phyloP scores from a whole-genome alignment of 2,329 filamentous ascomycete species.

The Colletotrichum spinosum region DNA sequence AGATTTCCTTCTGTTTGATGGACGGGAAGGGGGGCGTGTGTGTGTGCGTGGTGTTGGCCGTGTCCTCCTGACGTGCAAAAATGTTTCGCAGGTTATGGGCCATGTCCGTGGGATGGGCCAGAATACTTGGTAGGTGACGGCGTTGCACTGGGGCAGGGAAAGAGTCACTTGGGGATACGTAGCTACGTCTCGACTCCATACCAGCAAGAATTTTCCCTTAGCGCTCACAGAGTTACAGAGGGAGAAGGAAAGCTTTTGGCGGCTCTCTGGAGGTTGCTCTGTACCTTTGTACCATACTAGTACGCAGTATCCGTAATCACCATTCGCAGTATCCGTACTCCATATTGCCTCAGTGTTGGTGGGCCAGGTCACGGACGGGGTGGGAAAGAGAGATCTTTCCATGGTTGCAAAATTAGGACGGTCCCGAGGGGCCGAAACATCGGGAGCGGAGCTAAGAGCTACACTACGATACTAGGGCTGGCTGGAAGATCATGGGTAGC shows the following conservation, averaged over 20 bases:
- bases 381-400: conserved; percentile 19
- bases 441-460: conserved; percentile 31
- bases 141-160: conserved; percentile 28
- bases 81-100: conserved; percentile 8
- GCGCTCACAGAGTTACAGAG: conserved; percentile 1
- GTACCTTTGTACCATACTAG: neutral
- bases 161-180: conserved; percentile 20
- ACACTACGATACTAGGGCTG: conserved; percentile 5
- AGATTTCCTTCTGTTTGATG: conserved; percentile 18
- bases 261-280: conserved; percentile 4
- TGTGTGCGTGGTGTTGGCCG: conserved; percentile 1
- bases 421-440: conserved; percentile 30
- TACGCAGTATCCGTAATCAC: too few relatives aligned
- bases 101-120: neutral
- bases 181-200: conserved; percentile 21
- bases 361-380: too few relatives aligned
- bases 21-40: conserved; percentile 17
- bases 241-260: conserved; percentile 26
- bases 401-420: conserved; percentile 28
- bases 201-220: neutral
- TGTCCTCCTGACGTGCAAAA: conserved; percentile 35
- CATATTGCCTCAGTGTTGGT: too few relatives aligned
- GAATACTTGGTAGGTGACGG: conserved; percentile 17
- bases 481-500: conserved; percentile 20
- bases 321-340: too few relatives aligned